phyloP scores from a whole-genome alignment of 768 basidiomycete genomes.

The Daedaleopsis sinensis region DNA sequence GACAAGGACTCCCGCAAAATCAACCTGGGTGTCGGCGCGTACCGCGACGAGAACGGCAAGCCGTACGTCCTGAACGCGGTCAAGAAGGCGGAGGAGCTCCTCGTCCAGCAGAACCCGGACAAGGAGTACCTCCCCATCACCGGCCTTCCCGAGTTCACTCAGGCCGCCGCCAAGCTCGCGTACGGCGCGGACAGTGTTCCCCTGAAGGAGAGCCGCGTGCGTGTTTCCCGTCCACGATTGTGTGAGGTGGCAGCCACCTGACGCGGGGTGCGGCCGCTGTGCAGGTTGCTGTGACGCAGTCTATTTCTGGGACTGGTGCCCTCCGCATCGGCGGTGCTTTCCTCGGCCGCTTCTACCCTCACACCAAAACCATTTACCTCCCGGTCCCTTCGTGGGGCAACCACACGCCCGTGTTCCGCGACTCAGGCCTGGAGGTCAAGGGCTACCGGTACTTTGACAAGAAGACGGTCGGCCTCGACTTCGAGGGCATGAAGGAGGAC shows the following conservation, averaged over 20 bases:
- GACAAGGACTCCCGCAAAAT: constrained; percentile 92
- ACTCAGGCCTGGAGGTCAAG: constrained; percentile 93
- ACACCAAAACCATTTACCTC: constrained; percentile 87
- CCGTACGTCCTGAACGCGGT: constrained; percentile 92
- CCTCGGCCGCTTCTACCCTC: constrained; percentile 85
- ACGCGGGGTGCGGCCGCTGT: constrained; percentile 3
- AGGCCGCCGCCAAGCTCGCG: constrained; percentile 85
- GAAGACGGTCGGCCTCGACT: constrained; percentile 89
- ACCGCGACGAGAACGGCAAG: constrained; percentile 92
- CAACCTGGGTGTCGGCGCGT: constrained; percentile 97
- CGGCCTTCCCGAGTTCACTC: constrained; percentile 84
- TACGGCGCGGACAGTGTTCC: constrained; percentile 84
- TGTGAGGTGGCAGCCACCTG: constrained; percentile 7
- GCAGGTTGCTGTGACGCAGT: constrained; percentile 86
- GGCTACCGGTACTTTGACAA: constrained; percentile 94
- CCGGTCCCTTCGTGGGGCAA: constrained; percentile 97
- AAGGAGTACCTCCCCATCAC: constrained; percentile 98
- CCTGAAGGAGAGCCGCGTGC: constrained; percentile 69
- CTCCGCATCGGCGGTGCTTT: constrained; percentile 95
- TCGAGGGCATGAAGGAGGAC: constrained; percentile 87
- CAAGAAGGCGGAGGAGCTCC: constrained; percentile 83
- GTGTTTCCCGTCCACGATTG: constrained; percentile 33
- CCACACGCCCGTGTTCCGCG: constrained; percentile 91
- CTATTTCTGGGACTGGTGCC: constrained; percentile 97
- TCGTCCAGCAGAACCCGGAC: constrained; percentile 69